Evolutionary conservation across 495 filamentous ascomycete species (phyloP).

Genomic region (Parachaetomium inaequale): DNA sequence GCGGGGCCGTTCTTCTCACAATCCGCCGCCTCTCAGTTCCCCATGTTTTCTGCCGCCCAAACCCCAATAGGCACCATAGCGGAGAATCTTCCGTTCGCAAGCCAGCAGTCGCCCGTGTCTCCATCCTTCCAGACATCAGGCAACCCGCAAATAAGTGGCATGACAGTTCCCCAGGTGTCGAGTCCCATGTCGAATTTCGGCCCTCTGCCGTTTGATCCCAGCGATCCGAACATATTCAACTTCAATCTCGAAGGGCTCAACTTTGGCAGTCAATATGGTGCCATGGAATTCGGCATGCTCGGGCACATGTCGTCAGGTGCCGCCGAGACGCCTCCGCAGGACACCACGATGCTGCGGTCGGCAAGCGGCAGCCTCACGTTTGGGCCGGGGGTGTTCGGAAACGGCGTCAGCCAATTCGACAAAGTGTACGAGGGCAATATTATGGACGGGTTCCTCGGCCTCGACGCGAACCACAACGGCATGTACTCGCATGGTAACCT

Average conservation of each 20-base stretch:
- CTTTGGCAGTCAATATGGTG: constrained; percentile 93
- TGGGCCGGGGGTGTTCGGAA: constrained; percentile 43
- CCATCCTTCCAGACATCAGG: constrained; percentile 55
- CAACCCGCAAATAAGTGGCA: constrained; percentile 26
- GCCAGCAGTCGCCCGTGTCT: constrained; percentile 66
- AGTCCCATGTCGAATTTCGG: constrained; percentile 48
- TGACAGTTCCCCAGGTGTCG: constrained; percentile 32
- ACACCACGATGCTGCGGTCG: constrained; percentile 44
- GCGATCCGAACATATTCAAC: constrained; percentile 86
- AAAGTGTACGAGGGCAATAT: constrained; percentile 43
- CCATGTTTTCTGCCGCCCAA: constrained; percentile 29
- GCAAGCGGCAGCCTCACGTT: constrained; percentile 41
- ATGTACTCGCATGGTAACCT: constrained; percentile 48
- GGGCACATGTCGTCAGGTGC: constrained; percentile 89
- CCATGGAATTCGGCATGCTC: constrained; percentile 89
- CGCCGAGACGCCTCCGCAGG: constrained; percentile 70
- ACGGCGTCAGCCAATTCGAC: constrained; percentile 41
- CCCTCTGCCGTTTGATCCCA: constrained; percentile 73
- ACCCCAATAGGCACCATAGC: constrained; percentile 36
- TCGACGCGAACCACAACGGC: constrained; percentile 38
- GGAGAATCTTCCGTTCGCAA: constrained; percentile 52
- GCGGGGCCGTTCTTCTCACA: constrained; percentile 38
- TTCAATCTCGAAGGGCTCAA: constrained; percentile 91
- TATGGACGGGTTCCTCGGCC: constrained; percentile 39
- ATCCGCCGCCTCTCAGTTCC: constrained; percentile 38